Evolutionary conservation across 176 grass and related monocot genomes (phyloP), one percentile per base, ranked within the genome.

Genomic region (Oropetium thomaeum): DNA sequence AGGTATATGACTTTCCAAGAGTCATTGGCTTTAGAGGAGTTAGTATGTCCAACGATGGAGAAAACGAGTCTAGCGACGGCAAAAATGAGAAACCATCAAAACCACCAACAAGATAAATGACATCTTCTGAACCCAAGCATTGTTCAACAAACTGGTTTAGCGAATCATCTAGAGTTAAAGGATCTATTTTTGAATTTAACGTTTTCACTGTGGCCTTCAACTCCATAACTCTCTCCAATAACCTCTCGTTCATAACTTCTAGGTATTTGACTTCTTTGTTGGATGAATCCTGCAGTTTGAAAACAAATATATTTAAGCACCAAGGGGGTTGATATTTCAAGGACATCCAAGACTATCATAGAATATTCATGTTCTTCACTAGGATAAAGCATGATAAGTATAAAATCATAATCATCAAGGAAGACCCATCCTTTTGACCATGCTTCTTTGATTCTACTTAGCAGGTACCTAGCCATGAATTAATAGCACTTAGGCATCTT

Each of bases 41-140:
- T 76, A 94, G 63, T 62, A 90, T 48, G 65, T 95, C 92, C 79
- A 90, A 65, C 13, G 88, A 88, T 59, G 92, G 92, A 41, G 88
- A 90, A 82, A 90, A 95, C 0, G 85, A 90, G 59, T 95, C 88
- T 38, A 95, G 73, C 22, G 82, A 75, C 70, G 88, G 48, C 37
- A 95, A 66, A 80, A 69, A 81, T 78, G 85, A 86, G 41, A 26
- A 65, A 44, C 92, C 92, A 71, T 94, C 74, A 54, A 81, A 88
- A 76, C 92, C 92, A 65, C 92, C 88, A 17, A 90, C 61, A 59
- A 94, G 69, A 88, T 94, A 94, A 64, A 94, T 90, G 61, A 94
- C 82, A 33, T 90, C 81, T 71, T 93, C 87, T 49, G 87, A 90
- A 41, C 87, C 87, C 72, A 88, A 75, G 71, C 77, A 90, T 64